Conservation (phyloP, 2,329 filamentous ascomycete genomes). For the Penicillium sp. region DNA sequence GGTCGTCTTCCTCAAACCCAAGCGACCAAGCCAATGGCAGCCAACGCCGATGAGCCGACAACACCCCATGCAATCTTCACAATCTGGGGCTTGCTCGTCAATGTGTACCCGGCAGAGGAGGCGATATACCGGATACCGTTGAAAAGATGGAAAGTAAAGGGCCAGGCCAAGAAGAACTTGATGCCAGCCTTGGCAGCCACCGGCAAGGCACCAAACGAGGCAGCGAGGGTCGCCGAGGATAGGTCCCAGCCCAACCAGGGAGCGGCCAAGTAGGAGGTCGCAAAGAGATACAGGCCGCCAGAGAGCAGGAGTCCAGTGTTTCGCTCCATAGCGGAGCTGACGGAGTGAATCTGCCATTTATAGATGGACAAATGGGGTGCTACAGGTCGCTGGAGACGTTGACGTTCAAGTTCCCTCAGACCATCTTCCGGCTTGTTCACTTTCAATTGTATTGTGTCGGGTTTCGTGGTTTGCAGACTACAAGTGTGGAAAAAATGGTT, state of each 20-base stretch:
- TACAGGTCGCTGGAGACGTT: constrained; percentile 72
- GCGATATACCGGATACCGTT: constrained; percentile 46
- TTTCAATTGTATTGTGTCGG: too few relatives aligned
- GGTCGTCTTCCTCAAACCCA: too few relatives aligned
- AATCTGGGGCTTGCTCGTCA: too few relatives aligned
- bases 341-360: constrained; percentile 72
- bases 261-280: constrained; percentile 67
- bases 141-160: constrained; percentile 59
- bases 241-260: constrained; percentile 64
- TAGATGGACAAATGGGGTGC: constrained; percentile 79
- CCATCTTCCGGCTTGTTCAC: too few relatives aligned
- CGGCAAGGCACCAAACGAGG: constrained; percentile 55
- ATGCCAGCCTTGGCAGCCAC: constrained; percentile 48
- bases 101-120: not conserved
- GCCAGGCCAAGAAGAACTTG: constrained; percentile 52
- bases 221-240: constrained; percentile 53
- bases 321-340: constrained; percentile 65
- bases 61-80: too few relatives aligned
- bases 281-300: constrained; percentile 68
- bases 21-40: too few relatives aligned
- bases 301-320: constrained; percentile 68
- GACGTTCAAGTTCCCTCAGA: constrained; percentile 26
- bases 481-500: too few relatives aligned
- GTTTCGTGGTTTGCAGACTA: too few relatives aligned
- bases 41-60: too few relatives aligned